These are phyloP conservation scores for Clavariopsis aquatica DNA, from an alignment of 495 filamentous ascomycete species.

Conservation along the genomic window DNA sequence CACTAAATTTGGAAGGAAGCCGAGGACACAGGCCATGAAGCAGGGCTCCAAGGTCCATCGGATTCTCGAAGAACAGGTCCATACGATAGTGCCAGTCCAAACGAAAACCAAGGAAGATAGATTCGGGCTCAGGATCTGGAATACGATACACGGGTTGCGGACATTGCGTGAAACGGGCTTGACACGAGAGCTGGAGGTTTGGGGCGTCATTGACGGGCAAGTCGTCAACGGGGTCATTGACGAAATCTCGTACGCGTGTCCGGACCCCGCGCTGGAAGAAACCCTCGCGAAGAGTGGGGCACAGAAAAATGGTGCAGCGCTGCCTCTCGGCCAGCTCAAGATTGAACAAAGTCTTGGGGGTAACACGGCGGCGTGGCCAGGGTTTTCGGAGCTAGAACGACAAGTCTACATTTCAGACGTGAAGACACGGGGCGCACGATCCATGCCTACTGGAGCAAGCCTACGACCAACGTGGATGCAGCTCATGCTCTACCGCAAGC, in stretches of 20 bases:
- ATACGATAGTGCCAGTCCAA: constrained; percentile 70
- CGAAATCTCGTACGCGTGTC: constrained; percentile 75
- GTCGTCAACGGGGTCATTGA: constrained; percentile 90
- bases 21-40: constrained; percentile 78
- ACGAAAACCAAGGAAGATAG: constrained; percentile 76
- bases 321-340: constrained; percentile 16
- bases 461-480: constrained; percentile 80
- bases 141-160: constrained; percentile 81
- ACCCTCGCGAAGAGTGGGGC: constrained; percentile 13
- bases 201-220: constrained; percentile 81
- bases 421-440: constrained; percentile 71
- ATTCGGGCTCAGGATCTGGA: constrained; percentile 86
- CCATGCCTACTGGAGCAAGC: constrained; percentile 65
- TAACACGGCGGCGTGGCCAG: constrained; percentile 14
- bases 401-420: constrained; percentile 80
- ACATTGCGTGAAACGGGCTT: constrained; percentile 74
- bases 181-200: constrained; percentile 90
- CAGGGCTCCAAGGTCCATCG: constrained; percentile 76
- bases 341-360: constrained; percentile 15
- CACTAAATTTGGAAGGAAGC: constrained; percentile 71
- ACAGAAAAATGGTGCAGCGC: constrained; percentile 11
- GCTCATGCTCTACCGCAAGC: constrained; percentile 86
- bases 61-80: constrained; percentile 79
- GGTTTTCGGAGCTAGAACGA: constrained; percentile 22
- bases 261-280: constrained; percentile 67